Percentiles rank a stretch among this genome's conserved stretches.
Evolutionary conservation across 2,329 filamentous ascomycete genomes (phyloP).

Genomic region (Colletotrichum higginsianum): DNA sequence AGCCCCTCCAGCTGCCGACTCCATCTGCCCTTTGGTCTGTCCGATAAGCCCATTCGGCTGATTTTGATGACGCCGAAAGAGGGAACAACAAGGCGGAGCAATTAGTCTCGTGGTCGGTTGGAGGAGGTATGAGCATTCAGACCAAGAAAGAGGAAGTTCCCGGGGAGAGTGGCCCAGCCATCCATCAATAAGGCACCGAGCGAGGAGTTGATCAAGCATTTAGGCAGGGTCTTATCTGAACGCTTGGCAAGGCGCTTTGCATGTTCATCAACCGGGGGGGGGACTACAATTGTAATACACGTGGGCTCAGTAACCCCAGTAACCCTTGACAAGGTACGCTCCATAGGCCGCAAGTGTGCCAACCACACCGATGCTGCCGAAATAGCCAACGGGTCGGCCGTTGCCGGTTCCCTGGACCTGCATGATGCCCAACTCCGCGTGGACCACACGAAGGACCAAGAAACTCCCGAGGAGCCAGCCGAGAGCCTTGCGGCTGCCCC

Average conservation of each 20-base stretch:
- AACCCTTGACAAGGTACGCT: constrained; percentile 29
- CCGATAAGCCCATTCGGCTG: background rate
- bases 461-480: constrained; percentile 27
- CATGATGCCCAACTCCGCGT: constrained; percentile 30
- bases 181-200: too few relatives aligned
- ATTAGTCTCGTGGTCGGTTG: background rate
- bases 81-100: background rate
- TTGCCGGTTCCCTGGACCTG: constrained; percentile 1
- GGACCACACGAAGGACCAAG: constrained; percentile 19
- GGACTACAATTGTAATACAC: too few relatives aligned
- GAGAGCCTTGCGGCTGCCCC: constrained; percentile 20
- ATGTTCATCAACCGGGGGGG: too few relatives aligned
- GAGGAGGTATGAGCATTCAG: background rate
- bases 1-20: background rate
- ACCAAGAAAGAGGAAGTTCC: background rate
- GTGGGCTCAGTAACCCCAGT: constrained; percentile 19
- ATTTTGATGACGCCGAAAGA: background rate
- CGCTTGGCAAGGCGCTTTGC: too few relatives aligned
- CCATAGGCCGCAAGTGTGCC: constrained; percentile 18
- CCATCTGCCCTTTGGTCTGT: too few relatives aligned
- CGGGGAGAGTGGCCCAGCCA: too few relatives aligned
- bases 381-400: constrained; percentile 19
- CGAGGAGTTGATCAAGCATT: too few relatives aligned
- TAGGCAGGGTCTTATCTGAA: too few relatives aligned
- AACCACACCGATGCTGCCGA: constrained; percentile 22